Evolutionary conservation across 2,329 filamentous ascomycete genomes (phyloP).

Genomic region (Macrophomina tecta): DNA sequence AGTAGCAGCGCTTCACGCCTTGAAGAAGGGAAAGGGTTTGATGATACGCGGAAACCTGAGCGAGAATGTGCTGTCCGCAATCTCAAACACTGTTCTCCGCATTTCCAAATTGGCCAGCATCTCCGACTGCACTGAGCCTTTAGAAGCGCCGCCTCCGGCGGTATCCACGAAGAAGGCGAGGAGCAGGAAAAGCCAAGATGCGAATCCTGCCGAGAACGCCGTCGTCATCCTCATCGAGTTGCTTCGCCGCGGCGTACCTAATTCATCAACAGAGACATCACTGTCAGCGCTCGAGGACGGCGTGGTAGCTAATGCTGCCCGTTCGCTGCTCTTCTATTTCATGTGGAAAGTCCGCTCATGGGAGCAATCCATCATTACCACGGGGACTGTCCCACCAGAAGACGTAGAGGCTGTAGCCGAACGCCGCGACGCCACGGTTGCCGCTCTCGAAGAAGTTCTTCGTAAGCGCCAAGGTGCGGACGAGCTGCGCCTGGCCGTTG

Average conservation of each 20-base stretch:
- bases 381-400: constrained; percentile 57
- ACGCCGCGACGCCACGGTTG: constrained; percentile 59
- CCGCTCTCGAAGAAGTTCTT: constrained; percentile 57
- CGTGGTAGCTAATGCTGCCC: constrained; percentile 76
- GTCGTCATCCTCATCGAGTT: constrained; percentile 76
- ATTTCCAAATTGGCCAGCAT: constrained; percentile 81
- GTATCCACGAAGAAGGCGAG: constrained; percentile 48
- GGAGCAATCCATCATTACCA: constrained; percentile 44
- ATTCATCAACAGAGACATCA: constrained; percentile 68
- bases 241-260: constrained; percentile 74
- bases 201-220: constrained; percentile 42
- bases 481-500: constrained; percentile 75
- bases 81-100: constrained; percentile 77
- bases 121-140: constrained; percentile 74
- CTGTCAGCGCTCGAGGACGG: constrained; percentile 80
- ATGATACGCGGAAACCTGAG: constrained; percentile 72
- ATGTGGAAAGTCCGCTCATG: constrained; percentile 82
- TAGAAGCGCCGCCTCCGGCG: constrained; percentile 64
- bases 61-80: constrained; percentile 67
- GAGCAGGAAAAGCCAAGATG: constrained; percentile 21
- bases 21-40: constrained; percentile 74
- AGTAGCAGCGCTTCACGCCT: constrained; percentile 72
- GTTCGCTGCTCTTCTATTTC: constrained; percentile 83
- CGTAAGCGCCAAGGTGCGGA: constrained; percentile 68
- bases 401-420: constrained; percentile 64